Percentiles rank a stretch among this genome's conserved stretches.
phyloP scores from a whole-genome alignment of 192 early-diverging fungal species.

The Entophlyctis luteolus region DNA sequence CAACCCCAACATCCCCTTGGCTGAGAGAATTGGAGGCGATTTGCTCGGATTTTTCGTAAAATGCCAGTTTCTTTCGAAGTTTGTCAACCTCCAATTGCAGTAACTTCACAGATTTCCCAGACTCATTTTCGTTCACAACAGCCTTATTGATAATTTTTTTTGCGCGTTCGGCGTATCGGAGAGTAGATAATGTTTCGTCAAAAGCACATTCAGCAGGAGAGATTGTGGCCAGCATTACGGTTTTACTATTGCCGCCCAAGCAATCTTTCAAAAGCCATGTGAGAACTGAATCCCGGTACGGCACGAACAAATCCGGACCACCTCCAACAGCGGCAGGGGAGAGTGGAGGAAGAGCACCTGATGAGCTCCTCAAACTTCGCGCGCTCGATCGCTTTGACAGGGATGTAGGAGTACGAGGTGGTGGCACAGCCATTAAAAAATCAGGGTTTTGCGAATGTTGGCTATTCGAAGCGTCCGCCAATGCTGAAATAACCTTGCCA shows the following conservation, averaged over 20 bases:
- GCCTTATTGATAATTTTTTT: conserved; percentile 89
- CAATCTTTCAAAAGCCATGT: conserved; percentile 56
- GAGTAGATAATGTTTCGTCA: conserved; percentile 59
- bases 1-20: neutral
- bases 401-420: neutral
- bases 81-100: conserved; percentile 74
- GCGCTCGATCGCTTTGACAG: conserved; percentile 13
- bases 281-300: conserved; percentile 86
- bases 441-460: neutral
- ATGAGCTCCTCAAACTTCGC: neutral
- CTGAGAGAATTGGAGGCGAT: neutral
- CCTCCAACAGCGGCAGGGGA: too few relatives aligned
- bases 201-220: conserved; percentile 37
- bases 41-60: conserved; percentile 25
- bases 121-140: conserved; percentile 85
- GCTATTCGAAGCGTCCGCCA: conserved; percentile 64
- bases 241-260: conserved; percentile 54
- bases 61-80: conserved; percentile 56
- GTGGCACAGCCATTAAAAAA: neutral
- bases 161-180: conserved; percentile 87
- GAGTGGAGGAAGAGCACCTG: too few relatives aligned
- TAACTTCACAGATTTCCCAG: conserved; percentile 69
- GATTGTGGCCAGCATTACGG: conserved; percentile 54
- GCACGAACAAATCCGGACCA: conserved; percentile 49
- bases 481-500: conserved; percentile 89